Percentiles rank a stretch among this genome's conserved stretches.
These are phyloP conservation scores for Galerina marginata DNA, from an alignment of 768 basidiomycete species.

Conservation along the genomic window DNA sequence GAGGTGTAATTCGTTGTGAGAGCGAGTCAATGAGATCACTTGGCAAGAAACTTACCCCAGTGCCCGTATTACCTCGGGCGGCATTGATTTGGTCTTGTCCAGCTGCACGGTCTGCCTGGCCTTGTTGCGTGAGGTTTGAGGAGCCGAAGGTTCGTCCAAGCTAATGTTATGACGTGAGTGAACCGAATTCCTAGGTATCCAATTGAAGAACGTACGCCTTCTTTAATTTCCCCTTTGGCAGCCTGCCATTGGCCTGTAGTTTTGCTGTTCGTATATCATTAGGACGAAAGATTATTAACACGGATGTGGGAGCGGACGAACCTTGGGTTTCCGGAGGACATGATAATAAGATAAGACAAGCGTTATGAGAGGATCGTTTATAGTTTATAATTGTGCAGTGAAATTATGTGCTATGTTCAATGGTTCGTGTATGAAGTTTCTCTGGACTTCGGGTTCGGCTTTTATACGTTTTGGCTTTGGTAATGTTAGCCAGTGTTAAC, in stretches of 20 bases:
- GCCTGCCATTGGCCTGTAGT: constrained; percentile 1
- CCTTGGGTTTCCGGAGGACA: constrained; percentile 1
- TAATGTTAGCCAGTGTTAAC: no score
- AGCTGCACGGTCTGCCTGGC: not conserved
- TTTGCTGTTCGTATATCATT: not conserved
- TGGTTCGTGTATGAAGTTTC: no score
- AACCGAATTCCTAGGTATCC: not conserved
- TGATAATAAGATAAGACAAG: not conserved
- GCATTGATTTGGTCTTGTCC: not conserved
- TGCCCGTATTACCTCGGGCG: not conserved
- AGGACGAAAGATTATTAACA: not conserved
- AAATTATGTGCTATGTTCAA: no score
- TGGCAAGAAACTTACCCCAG: not conserved
- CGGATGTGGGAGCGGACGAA: not conserved
- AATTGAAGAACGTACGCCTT: not conserved
- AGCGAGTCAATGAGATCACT: no score
- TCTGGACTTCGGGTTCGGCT: no score
- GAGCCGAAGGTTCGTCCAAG: not conserved
- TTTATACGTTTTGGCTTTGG: no score
- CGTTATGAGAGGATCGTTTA: not conserved
- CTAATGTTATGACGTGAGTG: not conserved
- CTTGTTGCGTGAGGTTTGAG: not conserved
- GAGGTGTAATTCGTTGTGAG: no score
- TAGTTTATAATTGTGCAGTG: no score
- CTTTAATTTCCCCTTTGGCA: constrained; percentile 5